Evolutionary conservation across 2,329 filamentous ascomycete genomes (phyloP).

Genomic region (Colletotrichum cuscutae): DNA sequence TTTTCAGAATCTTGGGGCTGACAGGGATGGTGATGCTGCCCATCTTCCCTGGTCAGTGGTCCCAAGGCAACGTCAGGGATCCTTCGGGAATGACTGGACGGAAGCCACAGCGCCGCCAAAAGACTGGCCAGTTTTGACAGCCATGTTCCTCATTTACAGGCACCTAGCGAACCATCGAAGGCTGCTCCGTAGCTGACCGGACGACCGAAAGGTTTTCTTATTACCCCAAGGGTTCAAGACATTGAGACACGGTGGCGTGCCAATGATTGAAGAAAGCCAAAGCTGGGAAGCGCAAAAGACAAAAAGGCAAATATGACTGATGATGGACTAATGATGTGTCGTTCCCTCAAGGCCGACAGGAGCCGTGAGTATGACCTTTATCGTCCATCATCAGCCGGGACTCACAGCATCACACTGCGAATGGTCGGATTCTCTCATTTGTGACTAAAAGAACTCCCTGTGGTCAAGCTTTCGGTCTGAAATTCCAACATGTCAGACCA

Average conservation of each 20-base stretch:
- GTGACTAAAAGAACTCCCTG: constrained; percentile 9
- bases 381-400: neutral
- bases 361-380: constrained; percentile 6
- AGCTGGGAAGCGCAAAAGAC: neutral
- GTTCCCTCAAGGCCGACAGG: neutral
- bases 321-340: constrained; percentile 27
- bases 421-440: constrained; percentile 16
- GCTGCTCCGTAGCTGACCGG: neutral
- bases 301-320: constrained; percentile 19
- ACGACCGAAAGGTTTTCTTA: neutral
- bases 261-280: neutral
- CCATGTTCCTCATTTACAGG: neutral
- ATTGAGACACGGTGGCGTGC: neutral
- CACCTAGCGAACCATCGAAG: neutral
- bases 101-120: neutral
- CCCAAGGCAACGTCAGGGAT: constrained; percentile 14
- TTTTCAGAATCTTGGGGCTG: neutral
- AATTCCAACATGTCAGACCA: neutral
- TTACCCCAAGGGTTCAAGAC: neutral
- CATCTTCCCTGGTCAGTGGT: neutral
- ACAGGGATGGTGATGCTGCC: constrained; percentile 13
- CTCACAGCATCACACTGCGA: neutral
- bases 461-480: neutral
- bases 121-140: neutral
- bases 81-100: constrained; percentile 18